Evolutionary conservation across 2,329 filamentous ascomycete species (phyloP), one percentile per base, ranked within the genome.

Genomic region (Paraphaeosphaeria sporulosa): DNA sequence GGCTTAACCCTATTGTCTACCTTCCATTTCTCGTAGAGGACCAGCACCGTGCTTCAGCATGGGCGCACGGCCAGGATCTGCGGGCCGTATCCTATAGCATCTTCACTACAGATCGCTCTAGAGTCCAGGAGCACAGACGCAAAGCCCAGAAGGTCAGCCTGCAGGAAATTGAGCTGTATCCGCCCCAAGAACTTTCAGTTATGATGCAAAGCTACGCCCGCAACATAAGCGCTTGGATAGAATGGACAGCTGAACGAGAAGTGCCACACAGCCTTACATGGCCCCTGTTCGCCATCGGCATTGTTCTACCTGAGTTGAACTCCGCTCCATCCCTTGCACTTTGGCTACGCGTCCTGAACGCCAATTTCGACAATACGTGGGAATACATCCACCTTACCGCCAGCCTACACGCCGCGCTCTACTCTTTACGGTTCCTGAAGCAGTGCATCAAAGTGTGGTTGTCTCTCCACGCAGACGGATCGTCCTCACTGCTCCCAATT

Each of bases 1-100:
- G 61, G 67, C 62, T 74, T 2, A 59, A 64, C 0, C 64, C 64
- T 8, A 51, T 55, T 43, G 82, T 92, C 13, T 94, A 90, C 71
- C 81, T 93, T 0, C 88, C 89, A 0, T 81, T 89, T 23, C 74
- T 93, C 0, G 77, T 88, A 13, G 81, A 84, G 57, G 81, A 84
- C 58, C 73, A 80, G 0, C 70, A 72, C 13, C 72, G 76, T 53
- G 73, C 76, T 40, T 79, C 81, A 1, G 80, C 80, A 6, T 84
- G 81, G 80, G 71, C 70, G 27, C 61, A 77, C 12, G 79, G 79
- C 1, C 60, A 70, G 15, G 65, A 73, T 6, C 60, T 80, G 3
- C 78, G 81, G 5, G 62, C 64, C 2, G 56, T 80, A 21, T 76
- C 75, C 7, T 83, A 82, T 59, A 77, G 74, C 1, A 64, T 80